Evolutionary conservation across 2,329 filamentous ascomycete genomes (phyloP), one percentile per base, ranked within the genome.

Genomic region (Xylariaceae sp.): DNA sequence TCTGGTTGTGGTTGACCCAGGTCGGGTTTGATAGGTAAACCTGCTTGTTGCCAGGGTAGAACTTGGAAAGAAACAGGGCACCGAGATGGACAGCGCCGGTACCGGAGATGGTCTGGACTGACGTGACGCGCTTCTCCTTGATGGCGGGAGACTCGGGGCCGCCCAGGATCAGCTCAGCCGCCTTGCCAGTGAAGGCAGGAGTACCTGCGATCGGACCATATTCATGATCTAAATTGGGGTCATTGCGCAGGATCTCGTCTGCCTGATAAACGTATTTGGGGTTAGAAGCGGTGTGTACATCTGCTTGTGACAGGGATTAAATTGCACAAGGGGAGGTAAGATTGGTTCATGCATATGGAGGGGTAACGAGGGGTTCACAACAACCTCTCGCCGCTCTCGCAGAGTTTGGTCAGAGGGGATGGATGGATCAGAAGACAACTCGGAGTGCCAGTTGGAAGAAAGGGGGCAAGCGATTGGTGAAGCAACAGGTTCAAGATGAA

Each of bases 1-100:
- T 96, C 67, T 97, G 92, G 70, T 94, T 83, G 79, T 98, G 92
- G 71, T 98, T 98, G 53, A 85, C 88, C 92, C 92, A 98, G 46
- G 92, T 98, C 37, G 92, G 92, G 64, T 85, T 85, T 57, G 88
- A 95, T 64, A 97, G 74, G 74, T 95, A 96, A 67, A 94, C 78
- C 43, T 81, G 78, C 52, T 78, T 83, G 67, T 74, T 78, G 59
- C 76, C 74, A 58, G 73, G 71, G 74, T 87, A 95, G 78, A 97
- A 98, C 64, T 83, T 89, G 63, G 85, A 72, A 44, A 98, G 83
- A 80, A 98, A 98, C 53, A 94, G 81, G 48, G 83, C 89, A 51
- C 92, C 92, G 26, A 97, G 72, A 62, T 98, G 92, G 50, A 95
- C 82, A 47, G 92, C 92, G 54, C 92, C 92, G 47, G 92, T 98